Conservation (phyloP, 371 early-diverging fungal genomes). For the Mortierella sp. region DNA sequence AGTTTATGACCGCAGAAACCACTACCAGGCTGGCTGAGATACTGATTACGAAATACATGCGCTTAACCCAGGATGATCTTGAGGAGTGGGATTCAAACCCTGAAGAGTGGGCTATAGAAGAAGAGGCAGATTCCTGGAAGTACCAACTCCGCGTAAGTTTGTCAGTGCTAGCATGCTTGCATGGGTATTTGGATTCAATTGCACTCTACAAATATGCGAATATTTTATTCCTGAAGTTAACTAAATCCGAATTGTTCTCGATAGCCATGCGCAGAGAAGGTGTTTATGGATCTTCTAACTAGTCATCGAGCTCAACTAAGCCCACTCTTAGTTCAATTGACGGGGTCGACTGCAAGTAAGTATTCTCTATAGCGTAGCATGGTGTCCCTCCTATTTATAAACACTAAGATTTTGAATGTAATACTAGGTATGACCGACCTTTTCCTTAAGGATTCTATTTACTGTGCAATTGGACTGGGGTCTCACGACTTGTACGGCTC, state of each 20-base stretch:
- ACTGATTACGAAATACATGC: conserved; percentile 82
- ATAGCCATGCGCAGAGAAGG: conserved; percentile 87
- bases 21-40: conserved; percentile 74
- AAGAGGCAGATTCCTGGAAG: conserved; percentile 90
- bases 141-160: conserved; percentile 79
- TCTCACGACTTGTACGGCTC: conserved; percentile 87
- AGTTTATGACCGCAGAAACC: conserved; percentile 80
- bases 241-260: neutral
- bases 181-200: neutral
- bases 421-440: conserved; percentile 64
- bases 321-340: conserved; percentile 74
- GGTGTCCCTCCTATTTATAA: neutral
- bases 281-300: conserved; percentile 82
- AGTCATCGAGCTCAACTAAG: conserved; percentile 72
- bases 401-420: neutral
- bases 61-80: conserved; percentile 77
- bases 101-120: conserved; percentile 85
- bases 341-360: conserved; percentile 74
- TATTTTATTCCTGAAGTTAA: neutral
- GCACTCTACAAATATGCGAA: too few relatives aligned
- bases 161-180: neutral
- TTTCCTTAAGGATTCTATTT: conserved; percentile 86
- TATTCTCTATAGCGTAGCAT: neutral
- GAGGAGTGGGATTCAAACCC: conserved; percentile 89
- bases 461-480: conserved; percentile 84